A percentile compares a stretch with the other conserved stretches of the same genome.
These are phyloP conservation scores for Eucalyptus cladocalyx DNA, from an alignment of 345 rosid genomes.

Conservation along the genomic window DNA sequence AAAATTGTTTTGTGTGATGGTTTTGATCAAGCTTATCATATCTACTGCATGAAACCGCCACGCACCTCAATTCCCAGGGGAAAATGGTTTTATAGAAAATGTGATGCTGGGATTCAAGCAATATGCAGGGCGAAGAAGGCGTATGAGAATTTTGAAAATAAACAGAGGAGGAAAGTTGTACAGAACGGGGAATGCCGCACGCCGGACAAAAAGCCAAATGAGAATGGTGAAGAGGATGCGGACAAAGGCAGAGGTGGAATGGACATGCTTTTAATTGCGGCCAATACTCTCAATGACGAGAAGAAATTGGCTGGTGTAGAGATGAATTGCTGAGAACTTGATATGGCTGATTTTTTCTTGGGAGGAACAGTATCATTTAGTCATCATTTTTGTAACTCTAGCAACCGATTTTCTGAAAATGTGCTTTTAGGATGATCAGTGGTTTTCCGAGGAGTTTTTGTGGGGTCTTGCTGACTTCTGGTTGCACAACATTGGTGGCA, in stretches of 20 bases:
- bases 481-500: neutral
- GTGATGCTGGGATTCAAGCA: slow-evolving; percentile 38
- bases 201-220: neutral
- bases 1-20: slow-evolving; percentile 77
- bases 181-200: neutral
- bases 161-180: slow-evolving; percentile 7
- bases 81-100: slow-evolving; percentile 74
- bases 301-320: slow-evolving; percentile 23
- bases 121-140: slow-evolving; percentile 35
- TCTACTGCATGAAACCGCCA: slow-evolving; percentile 78
- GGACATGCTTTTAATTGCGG: slow-evolving; percentile 81
- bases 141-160: slow-evolving; percentile 17
- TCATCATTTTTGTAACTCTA: neutral
- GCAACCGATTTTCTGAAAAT: neutral
- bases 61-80: slow-evolving; percentile 39
- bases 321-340: slow-evolving; percentile 1
- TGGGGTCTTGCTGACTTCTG: neutral
- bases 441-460: neutral
- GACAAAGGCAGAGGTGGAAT: slow-evolving; percentile 24
- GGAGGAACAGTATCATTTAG: neutral
- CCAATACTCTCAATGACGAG: slow-evolving; percentile 40
- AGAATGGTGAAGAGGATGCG: neutral
- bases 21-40: slow-evolving; percentile 87
- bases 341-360: neutral
- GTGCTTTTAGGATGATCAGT: neutral